These are phyloP conservation scores for Vanrija humicola DNA, from an alignment of 1,284 basidiomycete genomes.

Conservation along the genomic window DNA sequence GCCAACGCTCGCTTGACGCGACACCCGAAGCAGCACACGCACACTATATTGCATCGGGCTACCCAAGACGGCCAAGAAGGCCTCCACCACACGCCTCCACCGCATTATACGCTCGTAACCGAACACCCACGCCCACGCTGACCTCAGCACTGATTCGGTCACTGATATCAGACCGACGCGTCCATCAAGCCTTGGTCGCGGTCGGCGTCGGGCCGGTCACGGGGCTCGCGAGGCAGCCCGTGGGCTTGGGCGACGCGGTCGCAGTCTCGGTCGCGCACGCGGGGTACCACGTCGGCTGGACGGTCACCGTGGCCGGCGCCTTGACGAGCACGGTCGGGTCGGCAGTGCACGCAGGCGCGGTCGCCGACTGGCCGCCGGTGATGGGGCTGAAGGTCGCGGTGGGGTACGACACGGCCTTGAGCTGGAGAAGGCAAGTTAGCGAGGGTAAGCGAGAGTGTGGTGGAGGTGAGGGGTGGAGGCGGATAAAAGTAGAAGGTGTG, in stretches of 20 bases:
- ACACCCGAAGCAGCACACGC: too few species aligned
- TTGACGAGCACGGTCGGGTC: conserved; percentile 5
- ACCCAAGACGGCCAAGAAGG: too few species aligned
- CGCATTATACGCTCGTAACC: too few species aligned
- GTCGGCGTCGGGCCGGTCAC: background rate
- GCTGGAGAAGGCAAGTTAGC: background rate
- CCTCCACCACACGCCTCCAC: too few species aligned
- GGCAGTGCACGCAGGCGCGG: conserved; percentile 16
- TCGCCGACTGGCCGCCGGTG: conserved; percentile 15
- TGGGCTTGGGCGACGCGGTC: background rate
- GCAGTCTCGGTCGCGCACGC: too few species aligned
- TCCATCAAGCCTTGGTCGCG: too few species aligned
- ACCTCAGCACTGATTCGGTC: too few species aligned
- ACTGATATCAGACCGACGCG: too few species aligned
- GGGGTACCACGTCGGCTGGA: background rate
- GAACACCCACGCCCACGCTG: too few species aligned
- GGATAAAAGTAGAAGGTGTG: too few species aligned
- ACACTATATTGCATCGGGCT: too few species aligned
- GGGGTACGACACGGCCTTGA: conserved; percentile 6
- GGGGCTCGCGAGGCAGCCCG: background rate
- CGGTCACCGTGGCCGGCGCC: background rate
- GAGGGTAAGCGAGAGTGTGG: background rate
- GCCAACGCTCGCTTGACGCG: too few species aligned
- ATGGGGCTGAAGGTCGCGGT: conserved; percentile 6
- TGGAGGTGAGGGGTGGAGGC: background rate